Evolutionary conservation across 192 early-diverging fungal species (phyloP), one percentile per base, ranked within the genome.

Genomic region (Linnemannia schmuckeri): DNA sequence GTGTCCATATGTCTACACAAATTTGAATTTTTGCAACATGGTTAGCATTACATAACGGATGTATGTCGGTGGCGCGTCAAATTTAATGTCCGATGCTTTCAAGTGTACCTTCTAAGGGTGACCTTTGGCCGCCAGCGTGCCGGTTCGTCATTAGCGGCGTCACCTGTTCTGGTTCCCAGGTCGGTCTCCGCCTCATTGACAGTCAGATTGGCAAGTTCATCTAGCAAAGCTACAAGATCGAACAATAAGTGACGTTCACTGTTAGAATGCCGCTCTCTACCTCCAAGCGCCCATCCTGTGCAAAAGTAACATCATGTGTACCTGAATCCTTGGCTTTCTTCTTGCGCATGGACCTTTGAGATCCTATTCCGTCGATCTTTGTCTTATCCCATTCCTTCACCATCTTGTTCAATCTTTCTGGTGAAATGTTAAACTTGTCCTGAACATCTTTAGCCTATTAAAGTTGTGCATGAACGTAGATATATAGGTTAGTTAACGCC

Each of bases 341-440:
- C 66, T 86, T 80, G 24, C 83, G 73, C 10, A 73, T 80, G 35
- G 83, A 86, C 42, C 77, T 86, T 1, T 80, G 74, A 1, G 63
- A 70, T 6, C 61, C 27, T 4, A 30, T 24, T 24, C 74, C 70
- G 22, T 80, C 79, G 30, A 72, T 74, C 20, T 85, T 85, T 17
- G 84, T 79, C 74, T 85, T 82, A 69, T 82, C 84, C 66, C 88
- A 89, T 72, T 90, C 88, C 71, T 90, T 90, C 46, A 92, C 72
- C 70, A 93, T 81, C 57, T 91, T 92, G 47, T 69, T 79, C 7
- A 91, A 41, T 38, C 89, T 86, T 10, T 85, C 92, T 24, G 88
- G 85, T 20, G 91, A 89, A 17, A 93, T 88, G 41, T 90, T 91
- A 69, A 88, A 93, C 74, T 89, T 90, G 76, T 90, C 88, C 47